Base-by-base conservation (phyloP, 75 land plant species). In the Cunninghamia lanceolata region DNA sequence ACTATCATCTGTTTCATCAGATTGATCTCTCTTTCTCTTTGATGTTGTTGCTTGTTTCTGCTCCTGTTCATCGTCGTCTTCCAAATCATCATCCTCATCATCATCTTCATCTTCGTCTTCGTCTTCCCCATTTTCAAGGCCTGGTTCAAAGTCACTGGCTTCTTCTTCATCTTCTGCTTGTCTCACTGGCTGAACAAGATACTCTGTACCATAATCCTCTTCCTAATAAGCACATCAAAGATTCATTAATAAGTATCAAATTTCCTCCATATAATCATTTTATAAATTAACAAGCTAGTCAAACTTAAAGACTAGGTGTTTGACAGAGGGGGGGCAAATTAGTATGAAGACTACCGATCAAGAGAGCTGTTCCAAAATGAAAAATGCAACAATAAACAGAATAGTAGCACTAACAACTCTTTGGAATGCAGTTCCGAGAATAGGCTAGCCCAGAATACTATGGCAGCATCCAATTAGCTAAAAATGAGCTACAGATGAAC, bases 181-280 rank as follows among this genome's bases (percentile, higher is more conserved):
- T 9, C 73, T 85, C 4, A 94, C 90, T 16, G 95, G 98, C 85
- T 92, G 97, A 71, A 97, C 94, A 38, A 94, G 88, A 77, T 93
- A 97, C 16, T 93, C 94, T 40, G 91, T 83, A 5, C 89, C 99
- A 87, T 82, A 85, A 82, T 97, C 99, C 68, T 94, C 94, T 34
- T 94, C 90, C 84, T 93, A 88, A 32, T 34, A 71, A 21, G 28
- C 68, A 56, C 19, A 19, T 21, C 68, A 59, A 59, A 25, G 68
- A 59, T 59, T 59, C 28, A 59, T 25, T 25, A 59, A 56, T 1
- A 25, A 59, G 68, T 59, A 59, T 25, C 68, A 25, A 21, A 21
- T 59, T 5, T 59, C 68, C 28, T 59, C 3, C 6, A 21, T 4
- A 21, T 25, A 59, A 59, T 59, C 28, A 25, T 59, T 59, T 3